phyloP scores from a whole-genome alignment of 805 yeast genomes.

The Candida verbasci region DNA sequence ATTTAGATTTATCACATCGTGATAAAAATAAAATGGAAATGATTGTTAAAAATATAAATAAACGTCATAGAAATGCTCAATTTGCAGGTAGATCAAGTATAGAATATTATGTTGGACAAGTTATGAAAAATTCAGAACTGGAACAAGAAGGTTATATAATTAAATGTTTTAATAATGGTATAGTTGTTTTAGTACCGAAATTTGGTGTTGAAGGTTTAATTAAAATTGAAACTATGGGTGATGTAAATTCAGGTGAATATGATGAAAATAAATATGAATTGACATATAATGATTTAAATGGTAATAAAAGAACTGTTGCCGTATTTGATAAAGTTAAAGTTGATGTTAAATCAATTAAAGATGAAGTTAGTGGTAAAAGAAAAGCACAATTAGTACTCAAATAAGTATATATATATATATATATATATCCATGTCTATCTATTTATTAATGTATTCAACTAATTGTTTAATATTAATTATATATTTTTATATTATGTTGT shows the following conservation, averaged over 20 bases:
- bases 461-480: slow-evolving; percentile 76
- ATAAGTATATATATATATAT: slow-evolving; percentile 15
- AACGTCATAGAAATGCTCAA: slow-evolving; percentile 95
- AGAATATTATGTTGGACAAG: slow-evolving; percentile 97
- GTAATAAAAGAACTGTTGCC: slow-evolving; percentile 45
- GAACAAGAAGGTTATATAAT: slow-evolving; percentile 87
- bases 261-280: slow-evolving; percentile 77
- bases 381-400: slow-evolving; percentile 72
- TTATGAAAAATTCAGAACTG: slow-evolving; percentile 78
- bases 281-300: slow-evolving; percentile 47
- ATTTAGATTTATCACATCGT: slow-evolving; percentile 73
- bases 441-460: slow-evolving; percentile 29
- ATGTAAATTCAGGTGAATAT: slow-evolving; percentile 56
- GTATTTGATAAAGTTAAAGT: slow-evolving; percentile 87
- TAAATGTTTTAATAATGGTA: slow-evolving; percentile 89
- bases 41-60: slow-evolving; percentile 84
- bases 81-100: slow-evolving; percentile 98
- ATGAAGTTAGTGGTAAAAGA: slow-evolving; percentile 87
- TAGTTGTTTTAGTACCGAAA: slow-evolving; percentile 90
- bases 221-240: slow-evolving; percentile 70
- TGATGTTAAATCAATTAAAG: slow-evolving; percentile 74
- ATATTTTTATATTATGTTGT: slow-evolving; percentile 59
- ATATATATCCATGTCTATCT: no score
- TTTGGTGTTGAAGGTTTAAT: slow-evolving; percentile 95
- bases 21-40: slow-evolving; percentile 88